Evolutionary conservation across 2,329 filamentous ascomycete species (phyloP).

Genomic region (Phyllosticta capitalensis): DNA sequence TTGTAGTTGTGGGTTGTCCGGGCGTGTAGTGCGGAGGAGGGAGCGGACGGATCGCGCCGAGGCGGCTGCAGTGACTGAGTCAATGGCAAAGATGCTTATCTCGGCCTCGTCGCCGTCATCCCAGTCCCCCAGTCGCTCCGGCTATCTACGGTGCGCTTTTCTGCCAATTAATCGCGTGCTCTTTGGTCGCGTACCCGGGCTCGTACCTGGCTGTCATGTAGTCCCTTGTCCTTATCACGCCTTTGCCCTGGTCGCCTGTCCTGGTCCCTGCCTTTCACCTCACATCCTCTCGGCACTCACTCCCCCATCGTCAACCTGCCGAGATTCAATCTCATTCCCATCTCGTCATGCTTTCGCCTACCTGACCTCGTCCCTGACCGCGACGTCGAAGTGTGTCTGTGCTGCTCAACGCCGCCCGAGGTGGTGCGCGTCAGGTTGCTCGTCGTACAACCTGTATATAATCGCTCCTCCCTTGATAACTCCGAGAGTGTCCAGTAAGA

Average conservation of each 20-base stretch:
- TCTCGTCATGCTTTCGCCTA: background rate
- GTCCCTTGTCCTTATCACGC: background rate
- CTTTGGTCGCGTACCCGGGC: no score
- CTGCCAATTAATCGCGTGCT: no score
- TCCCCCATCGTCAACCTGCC: background rate
- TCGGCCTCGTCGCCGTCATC: background rate
- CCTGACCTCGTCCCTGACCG: background rate
- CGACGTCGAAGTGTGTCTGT: background rate
- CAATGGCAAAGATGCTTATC: background rate
- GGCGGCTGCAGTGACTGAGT: background rate
- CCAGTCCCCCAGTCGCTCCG: background rate
- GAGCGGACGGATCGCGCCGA: background rate
- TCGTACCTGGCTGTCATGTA: no score
- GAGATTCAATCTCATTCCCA: background rate
- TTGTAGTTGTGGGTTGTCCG: no score
- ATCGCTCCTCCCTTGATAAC: background rate
- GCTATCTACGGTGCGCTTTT: background rate
- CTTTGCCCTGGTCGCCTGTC: background rate
- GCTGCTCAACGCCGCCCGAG: background rate
- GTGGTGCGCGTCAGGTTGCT: background rate
- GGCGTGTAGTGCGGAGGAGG: background rate
- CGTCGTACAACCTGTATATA: background rate
- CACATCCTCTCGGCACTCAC: background rate
- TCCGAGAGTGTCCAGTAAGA: background rate
- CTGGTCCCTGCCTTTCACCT: background rate